These are phyloP conservation scores for Penicillium sp. DNA, from an alignment of 2,329 filamentous ascomycete genomes.

Conservation along the genomic window DNA sequence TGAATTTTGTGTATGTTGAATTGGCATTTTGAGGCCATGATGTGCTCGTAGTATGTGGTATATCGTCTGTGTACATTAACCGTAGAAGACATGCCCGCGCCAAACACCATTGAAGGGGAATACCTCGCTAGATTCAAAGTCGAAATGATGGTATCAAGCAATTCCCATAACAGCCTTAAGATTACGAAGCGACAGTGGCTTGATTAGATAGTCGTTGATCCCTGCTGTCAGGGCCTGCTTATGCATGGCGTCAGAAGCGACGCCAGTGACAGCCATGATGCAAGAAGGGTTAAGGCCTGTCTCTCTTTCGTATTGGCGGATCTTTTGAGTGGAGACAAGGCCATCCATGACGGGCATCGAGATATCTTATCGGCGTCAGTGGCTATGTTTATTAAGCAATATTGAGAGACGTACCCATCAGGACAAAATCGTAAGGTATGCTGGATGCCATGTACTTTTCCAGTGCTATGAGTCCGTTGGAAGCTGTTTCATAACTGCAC, in stretches of 20 bases:
- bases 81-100: too few relatives aligned
- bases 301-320: constrained; percentile 37
- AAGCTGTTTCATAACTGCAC: constrained; percentile 36
- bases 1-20: too few relatives aligned
- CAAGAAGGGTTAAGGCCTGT: constrained; percentile 20
- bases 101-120: too few relatives aligned
- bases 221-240: constrained; percentile 31
- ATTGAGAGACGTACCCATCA: constrained; percentile 29
- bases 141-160: constrained; percentile 11
- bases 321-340: constrained; percentile 42
- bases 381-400: neutral
- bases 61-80: too few relatives aligned
- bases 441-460: constrained; percentile 31
- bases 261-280: constrained; percentile 34
- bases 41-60: too few relatives aligned
- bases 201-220: constrained; percentile 33
- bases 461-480: constrained; percentile 41
- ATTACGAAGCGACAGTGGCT: constrained; percentile 32
- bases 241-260: constrained; percentile 33
- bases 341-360: constrained; percentile 48
- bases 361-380: constrained; percentile 33
- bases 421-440: constrained; percentile 36
- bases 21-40: too few relatives aligned
- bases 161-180: constrained; percentile 32
- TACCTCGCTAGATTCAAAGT: neutral